Base-by-base conservation (phyloP, 805 yeast species). In the Grigorovia humatica region DNA sequence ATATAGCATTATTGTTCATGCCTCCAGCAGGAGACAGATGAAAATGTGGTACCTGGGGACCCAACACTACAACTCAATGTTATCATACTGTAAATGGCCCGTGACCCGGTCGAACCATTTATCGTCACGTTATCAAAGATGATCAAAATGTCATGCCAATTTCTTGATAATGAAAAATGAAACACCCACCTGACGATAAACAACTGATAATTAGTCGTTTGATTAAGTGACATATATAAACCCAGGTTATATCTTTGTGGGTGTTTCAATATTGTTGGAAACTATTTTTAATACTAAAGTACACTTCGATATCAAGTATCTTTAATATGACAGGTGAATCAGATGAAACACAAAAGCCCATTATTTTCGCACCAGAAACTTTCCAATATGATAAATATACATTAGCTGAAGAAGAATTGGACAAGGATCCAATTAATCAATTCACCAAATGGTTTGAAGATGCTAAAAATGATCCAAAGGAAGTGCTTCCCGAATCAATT, bases 381-480 rank as follows among this genome's bases (percentile, higher is more conserved):
- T 85, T 87, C 59, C 97, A 90, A 67, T 90, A 90, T 68, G 82
- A 82, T 52, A 84, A 85, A 63, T 79, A 73, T 44, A 74, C 79
- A 15, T 69, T 89, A 52, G 74, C 76, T 48, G 82, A 78, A 45
- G 52, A 67, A 0, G 80, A 85, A 29, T 69, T 88, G 13, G 65
- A 63, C 12, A 44, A 65, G 7, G 78, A 79, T 56, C 97, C 97
- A 20, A 79, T 88, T 18, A 71, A 70, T 9, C 95, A 88, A 67
- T 93, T 93, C 72, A 79, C 82, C 55, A 67, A 70, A 50, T 93
- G 99, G 99, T 93, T 87, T 64, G 71, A 79, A 15, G 88, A 85
- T 43, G 96, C 96, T 18, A 72, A 74, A 48, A 71, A 72, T 4
- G 71, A 74, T 40, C 63, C 74, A 56, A 59, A 68, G 44, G 83